Conservation (phyloP, 495 filamentous ascomycete species). For the Tuber calosporum region DNA sequence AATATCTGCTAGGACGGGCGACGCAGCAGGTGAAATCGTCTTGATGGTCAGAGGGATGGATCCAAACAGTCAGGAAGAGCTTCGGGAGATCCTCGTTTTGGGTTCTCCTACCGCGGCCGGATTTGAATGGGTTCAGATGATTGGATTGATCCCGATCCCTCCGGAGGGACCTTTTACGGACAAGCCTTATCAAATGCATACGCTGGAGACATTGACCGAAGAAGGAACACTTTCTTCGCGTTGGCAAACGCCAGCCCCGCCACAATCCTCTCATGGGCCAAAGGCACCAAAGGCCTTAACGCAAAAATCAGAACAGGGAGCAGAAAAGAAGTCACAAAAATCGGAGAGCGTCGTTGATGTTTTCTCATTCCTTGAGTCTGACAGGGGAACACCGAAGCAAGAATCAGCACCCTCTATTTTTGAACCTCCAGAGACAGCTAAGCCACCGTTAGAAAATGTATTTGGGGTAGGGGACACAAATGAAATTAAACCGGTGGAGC, state of each 20-base stretch:
- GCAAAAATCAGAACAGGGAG: background rate
- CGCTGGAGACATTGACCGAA: slow-evolving; percentile 38
- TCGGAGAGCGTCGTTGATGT: slow-evolving; percentile 17
- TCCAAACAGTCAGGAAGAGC: slow-evolving; percentile 50
- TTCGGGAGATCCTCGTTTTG: slow-evolving; percentile 76
- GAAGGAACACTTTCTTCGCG: slow-evolving; percentile 39
- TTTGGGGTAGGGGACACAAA: slow-evolving; percentile 22
- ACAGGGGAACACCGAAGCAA: slow-evolving; percentile 8
- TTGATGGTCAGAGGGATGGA: slow-evolving; percentile 72
- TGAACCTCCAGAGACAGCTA: slow-evolving; percentile 10
- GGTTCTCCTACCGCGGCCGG: slow-evolving; percentile 56
- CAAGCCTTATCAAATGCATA: slow-evolving; percentile 29
- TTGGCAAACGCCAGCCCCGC: slow-evolving; percentile 25
- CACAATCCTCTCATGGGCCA: background rate
- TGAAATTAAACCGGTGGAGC: slow-evolving; percentile 28
- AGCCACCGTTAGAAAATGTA: slow-evolving; percentile 21
- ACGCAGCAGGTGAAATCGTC: slow-evolving; percentile 61
- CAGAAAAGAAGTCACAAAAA: background rate
- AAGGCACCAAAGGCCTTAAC: background rate
- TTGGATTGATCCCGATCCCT: slow-evolving; percentile 69
- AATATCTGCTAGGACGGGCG: slow-evolving; percentile 74
- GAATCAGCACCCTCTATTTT: slow-evolving; percentile 15
- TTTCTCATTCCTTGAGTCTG: slow-evolving; percentile 31
- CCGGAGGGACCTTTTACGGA: slow-evolving; percentile 48
- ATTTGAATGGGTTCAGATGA: slow-evolving; percentile 77